Conservation (phyloP, 2,329 filamentous ascomycete species). For the Neurospora sp. region DNA sequence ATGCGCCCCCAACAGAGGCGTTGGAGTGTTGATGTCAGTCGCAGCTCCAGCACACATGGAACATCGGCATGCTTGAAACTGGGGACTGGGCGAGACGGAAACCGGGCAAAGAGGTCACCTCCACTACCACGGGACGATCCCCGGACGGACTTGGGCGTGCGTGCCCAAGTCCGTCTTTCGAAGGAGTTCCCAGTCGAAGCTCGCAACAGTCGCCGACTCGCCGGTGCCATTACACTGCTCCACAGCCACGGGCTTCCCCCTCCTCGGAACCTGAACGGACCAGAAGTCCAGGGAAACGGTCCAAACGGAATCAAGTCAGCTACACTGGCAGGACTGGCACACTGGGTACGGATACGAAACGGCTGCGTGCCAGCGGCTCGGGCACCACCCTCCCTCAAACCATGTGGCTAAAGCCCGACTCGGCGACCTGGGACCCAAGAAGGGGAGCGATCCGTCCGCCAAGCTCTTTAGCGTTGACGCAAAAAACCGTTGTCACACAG, state of each 20-base stretch:
- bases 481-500: conserved; percentile 22
- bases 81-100: not conserved
- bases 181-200: not conserved
- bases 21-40: not conserved
- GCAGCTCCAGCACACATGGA: not conserved
- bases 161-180: not conserved
- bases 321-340: not conserved
- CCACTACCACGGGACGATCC: not conserved
- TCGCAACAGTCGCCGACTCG: not conserved
- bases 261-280: not conserved
- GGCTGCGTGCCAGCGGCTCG: conserved; percentile 32
- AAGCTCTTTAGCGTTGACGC: conserved; percentile 17
- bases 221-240: not conserved
- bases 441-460: conserved; percentile 21
- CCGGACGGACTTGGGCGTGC: not conserved
- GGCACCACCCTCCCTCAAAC: conserved; percentile 34
- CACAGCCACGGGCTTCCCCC: not conserved
- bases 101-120: not conserved
- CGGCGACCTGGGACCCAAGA: conserved; percentile 17
- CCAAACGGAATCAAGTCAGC: not conserved
- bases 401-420: conserved; percentile 20
- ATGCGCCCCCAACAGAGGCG: conserved; percentile 1
- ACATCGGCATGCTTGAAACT: not conserved
- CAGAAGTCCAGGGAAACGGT: not conserved
- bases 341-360: not conserved